Base-by-base conservation (phyloP, 805 yeast species). In the Alloascoidea hylecoeti region DNA sequence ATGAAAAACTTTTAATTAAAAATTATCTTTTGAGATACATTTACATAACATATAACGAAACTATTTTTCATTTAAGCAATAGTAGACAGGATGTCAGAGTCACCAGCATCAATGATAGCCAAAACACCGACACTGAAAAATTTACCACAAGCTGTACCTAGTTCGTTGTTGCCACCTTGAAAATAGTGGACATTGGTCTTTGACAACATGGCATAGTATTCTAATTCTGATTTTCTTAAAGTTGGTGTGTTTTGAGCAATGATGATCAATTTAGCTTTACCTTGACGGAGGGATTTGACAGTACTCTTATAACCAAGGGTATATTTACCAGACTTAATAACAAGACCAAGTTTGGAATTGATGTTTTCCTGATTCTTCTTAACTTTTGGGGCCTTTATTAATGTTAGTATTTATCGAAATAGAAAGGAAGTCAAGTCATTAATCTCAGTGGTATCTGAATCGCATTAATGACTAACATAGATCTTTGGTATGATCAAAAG, bases 61-160 rank as follows among this genome's bases (percentile, higher is more conserved):
- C n/a, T n/a, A n/a, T n/a, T n/a, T n/a, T n/a, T n/a, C n/a, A 58
- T 23, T 23, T 23, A 23, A n/a, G 9, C n/a, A n/a, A n/a, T 23
- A n/a, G 30, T 23, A 9, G 86, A 58, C 66, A 92, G 79, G 73
- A 92, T 88, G 72, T 92, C 99, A 60, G 98, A 92, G 75, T 92
- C 99, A 88, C 99, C 99, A 58, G 96, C 96, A 60, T 92, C 98
- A 61, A 89, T 73, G 59, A 92, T 68, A 60, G 96, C 74, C 60
- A 92, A 73, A 61, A 88, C 89, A 76, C 97, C 97, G 58, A 92
- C 97, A 76, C 96, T 85, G 96, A 92, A 92, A 63, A 92, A 85
- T 72, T 84, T 89, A 88, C 99, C 99, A 74, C 96, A 89, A 57
- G 96, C 95, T 58, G 99, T 92, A 77, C 96, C 97, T 64, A 89